phyloP scores from a whole-genome alignment of 2,329 filamentous ascomycete species.

The Ophiostoma ips region DNA sequence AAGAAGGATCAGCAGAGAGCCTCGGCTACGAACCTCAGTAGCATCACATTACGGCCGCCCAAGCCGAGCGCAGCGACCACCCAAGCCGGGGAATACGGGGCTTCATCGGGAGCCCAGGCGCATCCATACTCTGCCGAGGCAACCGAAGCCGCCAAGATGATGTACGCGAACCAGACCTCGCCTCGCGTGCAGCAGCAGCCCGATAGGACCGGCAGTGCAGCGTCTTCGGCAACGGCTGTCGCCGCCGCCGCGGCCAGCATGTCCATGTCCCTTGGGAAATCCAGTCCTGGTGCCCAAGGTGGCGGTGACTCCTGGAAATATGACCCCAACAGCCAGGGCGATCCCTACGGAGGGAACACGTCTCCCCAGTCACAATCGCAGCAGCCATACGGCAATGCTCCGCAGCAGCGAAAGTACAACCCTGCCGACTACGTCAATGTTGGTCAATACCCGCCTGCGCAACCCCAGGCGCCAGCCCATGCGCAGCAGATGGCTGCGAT shows the following conservation, averaged over 20 bases:
- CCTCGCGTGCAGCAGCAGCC: conserved; percentile 34
- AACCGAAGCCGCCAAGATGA: conserved; percentile 49
- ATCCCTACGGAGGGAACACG: conserved; percentile 14
- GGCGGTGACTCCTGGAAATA: conserved; percentile 19
- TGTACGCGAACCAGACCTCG: conserved; percentile 41
- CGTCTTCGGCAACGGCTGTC: conserved; percentile 28
- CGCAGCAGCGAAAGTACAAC: conserved; percentile 58
- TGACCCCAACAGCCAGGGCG: conserved; percentile 20
- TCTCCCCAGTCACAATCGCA: background rate
- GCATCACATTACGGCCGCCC: conserved; percentile 48
- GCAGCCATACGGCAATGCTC: conserved; percentile 21
- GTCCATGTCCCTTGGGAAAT: conserved; percentile 34
- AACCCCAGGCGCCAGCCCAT: conserved; percentile 21
- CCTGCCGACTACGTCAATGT: conserved; percentile 61
- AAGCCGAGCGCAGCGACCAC: conserved; percentile 22
- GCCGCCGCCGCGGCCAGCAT: conserved; percentile 43
- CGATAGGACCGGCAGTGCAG: conserved; percentile 36
- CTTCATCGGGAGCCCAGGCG: conserved; percentile 7
- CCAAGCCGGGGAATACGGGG: background rate
- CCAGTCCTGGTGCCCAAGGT: conserved; percentile 15
- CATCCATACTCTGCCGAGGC: conserved; percentile 33
- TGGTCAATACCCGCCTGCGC: conserved; percentile 30
- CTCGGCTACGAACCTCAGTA: conserved; percentile 38
- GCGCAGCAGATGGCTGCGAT: conserved; percentile 15
- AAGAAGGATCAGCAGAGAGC: conserved; percentile 52